A percentile compares a stretch with the other conserved stretches of the same genome.
Evolutionary conservation across 352 stramenopile species (phyloP).

Genomic region (Ophiocytium majus): DNA sequence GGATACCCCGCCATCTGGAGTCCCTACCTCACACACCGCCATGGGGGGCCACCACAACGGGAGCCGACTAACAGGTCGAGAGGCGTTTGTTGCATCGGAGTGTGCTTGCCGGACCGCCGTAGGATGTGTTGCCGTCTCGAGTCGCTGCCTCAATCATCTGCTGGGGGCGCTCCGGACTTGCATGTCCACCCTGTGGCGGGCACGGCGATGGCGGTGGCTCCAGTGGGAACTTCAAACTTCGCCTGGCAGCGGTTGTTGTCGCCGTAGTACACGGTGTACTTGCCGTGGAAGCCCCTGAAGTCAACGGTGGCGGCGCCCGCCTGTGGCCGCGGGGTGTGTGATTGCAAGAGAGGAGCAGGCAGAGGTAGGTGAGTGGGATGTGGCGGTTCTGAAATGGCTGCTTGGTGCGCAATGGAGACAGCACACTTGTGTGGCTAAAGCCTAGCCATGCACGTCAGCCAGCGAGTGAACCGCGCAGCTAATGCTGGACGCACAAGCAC

Average conservation of each 20-base stretch:
- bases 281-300: conserved; percentile 7
- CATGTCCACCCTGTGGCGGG: not conserved
- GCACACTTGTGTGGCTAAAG: not conserved
- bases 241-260: not conserved
- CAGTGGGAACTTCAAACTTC: not conserved
- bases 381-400: not conserved
- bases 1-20: no score
- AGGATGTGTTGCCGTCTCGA: no score
- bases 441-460: not conserved
- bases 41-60: no score
- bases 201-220: not conserved
- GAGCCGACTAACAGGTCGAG: no score
- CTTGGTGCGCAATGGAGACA: not conserved
- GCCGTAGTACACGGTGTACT: conserved; percentile 18
- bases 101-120: no score
- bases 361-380: not conserved
- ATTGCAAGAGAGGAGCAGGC: not conserved
- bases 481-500: no score
- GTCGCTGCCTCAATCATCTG: not conserved
- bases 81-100: no score
- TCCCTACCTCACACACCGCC: no score
- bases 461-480: no score
- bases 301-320: not conserved
- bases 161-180: not conserved
- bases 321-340: no score